Evolutionary conservation across 306 rosid species (phyloP).

Genomic region (Hippophae gyantsensis): DNA sequence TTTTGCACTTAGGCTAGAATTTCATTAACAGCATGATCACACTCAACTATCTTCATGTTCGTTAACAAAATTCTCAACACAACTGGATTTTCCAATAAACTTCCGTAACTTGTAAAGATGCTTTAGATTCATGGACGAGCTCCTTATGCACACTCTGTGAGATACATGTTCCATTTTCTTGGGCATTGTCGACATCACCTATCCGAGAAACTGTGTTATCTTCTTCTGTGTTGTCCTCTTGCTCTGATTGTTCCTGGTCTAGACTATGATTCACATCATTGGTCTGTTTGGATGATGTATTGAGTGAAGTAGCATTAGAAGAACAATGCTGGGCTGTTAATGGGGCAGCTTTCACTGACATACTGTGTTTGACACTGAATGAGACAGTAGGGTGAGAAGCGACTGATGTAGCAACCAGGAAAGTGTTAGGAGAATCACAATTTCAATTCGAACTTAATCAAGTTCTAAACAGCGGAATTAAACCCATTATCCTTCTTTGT

Average conservation of each 20-base stretch:
- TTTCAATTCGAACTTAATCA: too few species aligned
- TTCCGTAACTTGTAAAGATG: slow-evolving; percentile 11
- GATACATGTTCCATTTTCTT: slow-evolving; percentile 14
- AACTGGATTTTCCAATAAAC: slow-evolving; percentile 4
- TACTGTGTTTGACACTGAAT: slow-evolving; percentile 11
- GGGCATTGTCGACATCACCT: not conserved
- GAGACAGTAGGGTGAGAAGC: slow-evolving; percentile 17
- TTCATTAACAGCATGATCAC: slow-evolving; percentile 8
- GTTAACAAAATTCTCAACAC: slow-evolving; percentile 15
- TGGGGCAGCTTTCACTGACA: slow-evolving; percentile 19
- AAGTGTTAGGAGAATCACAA: too few species aligned
- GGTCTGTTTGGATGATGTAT: slow-evolving; percentile 22
- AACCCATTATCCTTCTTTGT: too few species aligned
- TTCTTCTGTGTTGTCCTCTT: too few species aligned
- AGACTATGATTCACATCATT: too few species aligned
- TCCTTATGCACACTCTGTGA: slow-evolving; percentile 2
- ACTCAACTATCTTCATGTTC: slow-evolving; percentile 11
- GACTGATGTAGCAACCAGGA: slow-evolving; percentile 12
- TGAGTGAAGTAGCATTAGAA: slow-evolving; percentile 12
- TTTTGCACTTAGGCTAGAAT: slow-evolving; percentile 15
- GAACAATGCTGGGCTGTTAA: slow-evolving; percentile 17
- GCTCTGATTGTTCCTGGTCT: too few species aligned
- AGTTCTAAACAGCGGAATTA: too few species aligned
- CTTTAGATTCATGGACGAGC: slow-evolving; percentile 22
- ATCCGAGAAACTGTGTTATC: slow-evolving; percentile 5